Conservation (phyloP, 2,329 filamentous ascomycete genomes). For the Tolypocladium inflatum region DNA sequence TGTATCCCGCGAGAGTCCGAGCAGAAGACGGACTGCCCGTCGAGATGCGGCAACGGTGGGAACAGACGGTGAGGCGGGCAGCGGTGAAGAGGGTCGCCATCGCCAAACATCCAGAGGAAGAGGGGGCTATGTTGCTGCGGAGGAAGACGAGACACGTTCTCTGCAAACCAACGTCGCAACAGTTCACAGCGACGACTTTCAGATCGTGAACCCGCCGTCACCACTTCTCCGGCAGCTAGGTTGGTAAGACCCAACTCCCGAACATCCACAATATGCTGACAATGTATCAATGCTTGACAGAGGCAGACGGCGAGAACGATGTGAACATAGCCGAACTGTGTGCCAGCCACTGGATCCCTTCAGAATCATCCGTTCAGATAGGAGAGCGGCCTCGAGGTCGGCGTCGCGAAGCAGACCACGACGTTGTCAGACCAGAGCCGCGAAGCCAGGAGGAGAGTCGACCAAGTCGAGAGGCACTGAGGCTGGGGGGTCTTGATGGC, state of each 20-base stretch:
- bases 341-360: constrained; percentile 9
- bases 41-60: neutral
- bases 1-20: neutral
- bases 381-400: neutral
- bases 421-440: neutral
- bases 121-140: neutral
- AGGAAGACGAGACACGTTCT: constrained; percentile 8
- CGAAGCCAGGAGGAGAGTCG: neutral
- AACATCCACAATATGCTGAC: neutral
- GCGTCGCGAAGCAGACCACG: neutral
- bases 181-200: constrained; percentile 26
- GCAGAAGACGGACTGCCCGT: neutral
- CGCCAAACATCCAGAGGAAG: too few relatives aligned
- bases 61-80: neutral
- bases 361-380: constrained; percentile 8
- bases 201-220: constrained; percentile 6
- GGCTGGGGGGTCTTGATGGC: neutral
- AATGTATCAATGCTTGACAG: neutral
- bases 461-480: neutral
- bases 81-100: neutral
- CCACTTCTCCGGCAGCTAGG: neutral
- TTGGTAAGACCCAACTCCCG: neutral
- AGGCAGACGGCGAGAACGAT: neutral
- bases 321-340: neutral
- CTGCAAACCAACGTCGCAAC: constrained; percentile 21